Base-by-base conservation (phyloP, 257 asterid species). In the Handroanthus guayacan region DNA sequence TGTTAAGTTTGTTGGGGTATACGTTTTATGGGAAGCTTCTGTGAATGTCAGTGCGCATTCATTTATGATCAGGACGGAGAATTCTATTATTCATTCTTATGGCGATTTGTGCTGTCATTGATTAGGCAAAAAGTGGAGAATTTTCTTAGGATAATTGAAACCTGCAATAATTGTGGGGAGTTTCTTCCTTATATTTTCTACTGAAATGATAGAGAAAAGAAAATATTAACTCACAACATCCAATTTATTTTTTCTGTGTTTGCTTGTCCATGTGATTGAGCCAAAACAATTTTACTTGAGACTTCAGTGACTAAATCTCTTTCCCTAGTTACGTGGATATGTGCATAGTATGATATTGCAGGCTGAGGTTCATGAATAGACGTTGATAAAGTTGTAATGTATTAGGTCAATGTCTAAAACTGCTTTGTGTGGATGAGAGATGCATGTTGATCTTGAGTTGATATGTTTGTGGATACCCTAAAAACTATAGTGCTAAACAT, bases 401-500 rank as follows among this genome's bases (percentile, higher is more conserved):
- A 13, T 34, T 47, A 18, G 38, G 34, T 57, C 37, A 55, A 64
- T 47, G 38, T 52, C 61, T 39, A 38, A 16, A 39, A 20, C 60
- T 37, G 51, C 78, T 14, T 31, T 47, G 20, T 51, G 20, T 78
- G 69, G 41, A 14, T 77, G 54, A 62, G 69, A 67, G 63, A 56
- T 76, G 13, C 79, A 43, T 66, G 47, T 18, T 52, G 57, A 36
- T 57, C n/a, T 48, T 81, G 62, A 58, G 56, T 51, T 50, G 63
- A 51, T 51, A 65, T 73, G 16, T 67, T 61, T 79, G 65, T 83
- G 56, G 74, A 68, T 43, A 69, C 63, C 62, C 78, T 56, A 48
- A 55, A 25, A 71, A 62, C 54, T 45, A 34, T 43, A 37, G 34
- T 67, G 20, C 50, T 56, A 47, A 76, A 17, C 31, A 57, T 44